Percentiles rank a stretch among this genome's conserved stretches.
Evolutionary conservation across 805 yeast genomes (phyloP).

Genomic region (Middelhovenomyces tepae): DNA sequence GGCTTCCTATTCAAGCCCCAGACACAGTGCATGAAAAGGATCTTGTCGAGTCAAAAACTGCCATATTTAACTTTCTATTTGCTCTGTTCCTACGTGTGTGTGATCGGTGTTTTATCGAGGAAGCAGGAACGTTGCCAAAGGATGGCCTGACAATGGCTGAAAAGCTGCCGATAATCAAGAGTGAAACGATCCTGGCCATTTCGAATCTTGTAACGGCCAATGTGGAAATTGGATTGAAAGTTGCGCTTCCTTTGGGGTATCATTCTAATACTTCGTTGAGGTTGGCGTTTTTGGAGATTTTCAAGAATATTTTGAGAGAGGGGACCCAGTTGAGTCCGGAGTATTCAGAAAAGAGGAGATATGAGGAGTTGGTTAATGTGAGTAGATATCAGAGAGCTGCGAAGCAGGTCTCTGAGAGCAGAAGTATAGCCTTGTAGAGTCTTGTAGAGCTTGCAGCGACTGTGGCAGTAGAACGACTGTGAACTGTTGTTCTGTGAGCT

Average conservation of each 20-base stretch:
- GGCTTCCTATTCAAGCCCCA: conserved; percentile 14
- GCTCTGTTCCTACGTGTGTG: conserved; percentile 39
- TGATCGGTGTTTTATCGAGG: conserved; percentile 29
- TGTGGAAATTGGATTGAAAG: conserved; percentile 65
- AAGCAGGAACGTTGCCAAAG: conserved; percentile 8
- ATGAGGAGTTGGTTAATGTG: conserved; percentile 18
- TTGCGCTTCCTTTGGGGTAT: conserved; percentile 71
- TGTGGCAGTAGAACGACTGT: no score
- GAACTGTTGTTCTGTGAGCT: no score
- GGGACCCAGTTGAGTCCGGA: conserved; percentile 25
- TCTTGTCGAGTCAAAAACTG: conserved; percentile 27
- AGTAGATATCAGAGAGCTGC: no score
- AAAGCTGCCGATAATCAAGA: conserved; percentile 33
- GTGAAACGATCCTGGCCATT: conserved; percentile 54
- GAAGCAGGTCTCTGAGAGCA: no score
- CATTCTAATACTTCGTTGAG: conserved; percentile 58
- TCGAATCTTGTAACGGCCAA: conserved; percentile 65
- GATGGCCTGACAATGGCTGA: conserved; percentile 10
- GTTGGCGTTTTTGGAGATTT: conserved; percentile 67
- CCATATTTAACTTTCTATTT: conserved; percentile 39
- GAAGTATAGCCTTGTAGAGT: no score
- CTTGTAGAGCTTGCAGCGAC: no score
- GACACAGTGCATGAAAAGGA: conserved; percentile 23
- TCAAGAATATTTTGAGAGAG: conserved; percentile 48
- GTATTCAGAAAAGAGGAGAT: conserved; percentile 13